phyloP scores from a whole-genome alignment of 306 rosid genomes.

The Medicago ruthenica region DNA sequence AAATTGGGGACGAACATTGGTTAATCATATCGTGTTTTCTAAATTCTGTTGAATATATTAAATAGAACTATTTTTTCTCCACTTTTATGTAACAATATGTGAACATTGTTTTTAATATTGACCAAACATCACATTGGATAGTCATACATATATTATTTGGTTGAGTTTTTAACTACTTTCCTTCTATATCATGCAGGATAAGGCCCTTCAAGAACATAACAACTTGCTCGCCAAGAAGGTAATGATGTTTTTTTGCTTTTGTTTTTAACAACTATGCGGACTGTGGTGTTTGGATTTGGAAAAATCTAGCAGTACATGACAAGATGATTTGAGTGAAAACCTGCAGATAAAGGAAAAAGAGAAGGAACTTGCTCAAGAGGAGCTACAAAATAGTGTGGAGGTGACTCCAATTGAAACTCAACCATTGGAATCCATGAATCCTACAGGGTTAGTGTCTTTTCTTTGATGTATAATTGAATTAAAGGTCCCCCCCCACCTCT shows the following conservation, averaged over 20 bases:
- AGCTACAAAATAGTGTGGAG: constrained; percentile 45
- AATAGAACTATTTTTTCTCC: not conserved
- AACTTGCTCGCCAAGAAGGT: constrained; percentile 71
- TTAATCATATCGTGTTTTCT: no score
- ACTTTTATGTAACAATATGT: constrained; percentile 24
- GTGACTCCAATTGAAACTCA: constrained; percentile 40
- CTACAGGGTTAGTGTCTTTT: constrained; percentile 52
- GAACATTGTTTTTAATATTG: not conserved
- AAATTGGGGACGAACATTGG: no score
- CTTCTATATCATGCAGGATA: constrained; percentile 58
- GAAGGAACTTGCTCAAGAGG: constrained; percentile 49
- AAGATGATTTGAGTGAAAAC: constrained; percentile 31
- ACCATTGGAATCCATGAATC: constrained; percentile 50
- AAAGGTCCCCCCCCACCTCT: no score
- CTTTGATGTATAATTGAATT: not conserved
- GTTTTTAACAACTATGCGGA: not conserved
- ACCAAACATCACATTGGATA: not conserved
- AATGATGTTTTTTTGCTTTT: not conserved
- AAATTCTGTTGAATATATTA: no score
- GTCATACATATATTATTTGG: not conserved
- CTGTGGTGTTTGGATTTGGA: constrained; percentile 11
- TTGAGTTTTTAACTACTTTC: not conserved
- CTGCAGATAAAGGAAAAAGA: constrained; percentile 75
- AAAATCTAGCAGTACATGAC: not conserved
- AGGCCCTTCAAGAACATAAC: constrained; percentile 77